phyloP scores from a whole-genome alignment of 305 asterid genomes.

The Caryopteris hybrid region DNA sequence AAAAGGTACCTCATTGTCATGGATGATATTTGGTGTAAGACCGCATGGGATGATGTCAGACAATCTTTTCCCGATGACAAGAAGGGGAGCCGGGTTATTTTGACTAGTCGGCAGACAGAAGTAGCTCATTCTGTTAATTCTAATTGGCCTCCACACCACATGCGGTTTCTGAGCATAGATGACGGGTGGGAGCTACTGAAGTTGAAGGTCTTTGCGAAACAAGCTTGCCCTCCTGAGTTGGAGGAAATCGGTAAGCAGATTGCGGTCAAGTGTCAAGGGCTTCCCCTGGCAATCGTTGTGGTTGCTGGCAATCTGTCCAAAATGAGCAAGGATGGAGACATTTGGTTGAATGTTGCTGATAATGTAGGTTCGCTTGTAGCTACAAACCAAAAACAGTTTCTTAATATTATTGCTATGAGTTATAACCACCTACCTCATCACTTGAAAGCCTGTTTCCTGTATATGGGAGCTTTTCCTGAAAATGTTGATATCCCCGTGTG shows the following conservation, averaged over 20 bases:
- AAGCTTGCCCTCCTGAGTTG: slow-evolving; percentile 15
- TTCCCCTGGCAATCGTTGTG: slow-evolving; percentile 35
- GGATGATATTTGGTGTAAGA: slow-evolving; percentile 19
- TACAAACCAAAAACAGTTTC: slow-evolving; percentile 2
- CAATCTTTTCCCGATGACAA: slow-evolving; percentile 20
- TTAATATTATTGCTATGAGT: slow-evolving; percentile 26
- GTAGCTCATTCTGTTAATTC: slow-evolving; percentile 21
- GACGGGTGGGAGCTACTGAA: slow-evolving; percentile 30
- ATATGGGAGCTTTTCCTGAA: slow-evolving; percentile 29
- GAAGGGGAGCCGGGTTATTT: slow-evolving; percentile 24
- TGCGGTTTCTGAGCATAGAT: slow-evolving; percentile 16
- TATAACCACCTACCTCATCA: slow-evolving; percentile 25
- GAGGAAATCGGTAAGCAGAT: slow-evolving; percentile 21
- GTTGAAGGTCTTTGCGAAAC: slow-evolving; percentile 14
- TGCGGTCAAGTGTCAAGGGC: slow-evolving; percentile 22
- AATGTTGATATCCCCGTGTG: slow-evolving; percentile 14
- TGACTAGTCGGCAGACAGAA: slow-evolving; percentile 22
- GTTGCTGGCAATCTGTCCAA: slow-evolving; percentile 27
- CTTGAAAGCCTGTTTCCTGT: slow-evolving; percentile 31
- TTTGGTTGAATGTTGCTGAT: slow-evolving; percentile 24
- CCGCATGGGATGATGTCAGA: slow-evolving; percentile 15
- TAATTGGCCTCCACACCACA: not conserved
- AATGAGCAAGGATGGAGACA: slow-evolving; percentile 5
- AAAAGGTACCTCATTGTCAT: slow-evolving; percentile 15
- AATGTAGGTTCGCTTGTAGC: slow-evolving; percentile 19